A percentile compares a stretch with the other conserved stretches of the same genome.
phyloP scores from a whole-genome alignment of 495 filamentous ascomycete genomes.

The Penicillium angulare region DNA sequence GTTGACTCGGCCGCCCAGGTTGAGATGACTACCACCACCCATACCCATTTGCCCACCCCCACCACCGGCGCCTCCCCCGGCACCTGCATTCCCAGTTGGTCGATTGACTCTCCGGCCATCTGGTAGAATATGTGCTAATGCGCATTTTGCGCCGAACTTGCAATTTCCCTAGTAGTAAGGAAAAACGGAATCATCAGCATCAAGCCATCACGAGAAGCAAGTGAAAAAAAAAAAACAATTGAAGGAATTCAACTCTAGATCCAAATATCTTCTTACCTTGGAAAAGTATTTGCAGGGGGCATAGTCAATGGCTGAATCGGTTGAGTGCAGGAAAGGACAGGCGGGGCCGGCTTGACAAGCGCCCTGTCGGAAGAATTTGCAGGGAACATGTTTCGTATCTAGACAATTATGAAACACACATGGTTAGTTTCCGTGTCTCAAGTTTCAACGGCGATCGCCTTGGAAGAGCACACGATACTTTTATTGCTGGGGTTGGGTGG shows the following conservation, averaged over 20 bases:
- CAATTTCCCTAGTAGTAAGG: slow-evolving; percentile 75
- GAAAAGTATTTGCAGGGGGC: slow-evolving; percentile 97
- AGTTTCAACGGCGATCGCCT: neutral
- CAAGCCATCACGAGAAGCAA: neutral
- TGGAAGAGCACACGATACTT: slow-evolving; percentile 54
- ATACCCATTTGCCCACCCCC: slow-evolving; percentile 32
- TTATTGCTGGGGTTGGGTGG: slow-evolving; percentile 70
- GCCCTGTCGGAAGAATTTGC: slow-evolving; percentile 98
- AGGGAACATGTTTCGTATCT: slow-evolving; percentile 98
- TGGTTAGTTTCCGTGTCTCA: slow-evolving; percentile 11
- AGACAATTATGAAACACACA: slow-evolving; percentile 13
- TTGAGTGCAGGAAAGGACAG: slow-evolving; percentile 93
- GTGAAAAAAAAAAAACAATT: neutral
- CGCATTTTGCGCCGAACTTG: slow-evolving; percentile 98
- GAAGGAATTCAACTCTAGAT: neutral
- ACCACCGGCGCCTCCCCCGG: slow-evolving; percentile 17
- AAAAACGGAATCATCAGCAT: slow-evolving; percentile 15
- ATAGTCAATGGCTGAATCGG: slow-evolving; percentile 72
- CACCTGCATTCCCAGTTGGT: slow-evolving; percentile 36
- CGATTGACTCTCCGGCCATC: slow-evolving; percentile 88
- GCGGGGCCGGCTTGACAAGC: slow-evolving; percentile 93
- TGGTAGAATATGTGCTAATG: slow-evolving; percentile 89
- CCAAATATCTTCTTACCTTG: slow-evolving; percentile 62
- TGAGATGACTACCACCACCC: slow-evolving; percentile 56
- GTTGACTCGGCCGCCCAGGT: slow-evolving; percentile 71